Base-by-base conservation (phyloP, 2,329 filamentous ascomycete genomes). In the Ophiostoma pallidulum region DNA sequence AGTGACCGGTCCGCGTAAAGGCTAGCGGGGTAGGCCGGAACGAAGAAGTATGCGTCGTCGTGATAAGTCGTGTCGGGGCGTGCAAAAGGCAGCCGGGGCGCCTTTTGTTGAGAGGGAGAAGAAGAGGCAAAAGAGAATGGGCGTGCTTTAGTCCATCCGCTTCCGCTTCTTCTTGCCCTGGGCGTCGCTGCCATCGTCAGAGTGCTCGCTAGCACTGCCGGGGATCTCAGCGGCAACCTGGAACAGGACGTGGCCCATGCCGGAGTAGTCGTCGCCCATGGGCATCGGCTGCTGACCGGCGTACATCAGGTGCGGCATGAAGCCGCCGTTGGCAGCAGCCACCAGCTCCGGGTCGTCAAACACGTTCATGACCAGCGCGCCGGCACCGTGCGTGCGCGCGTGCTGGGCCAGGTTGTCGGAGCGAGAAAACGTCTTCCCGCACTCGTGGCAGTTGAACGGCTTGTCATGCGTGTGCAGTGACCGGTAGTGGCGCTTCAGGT, bases 391-490 rank as follows among this genome's bases (percentile, higher is more conserved):
- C 4, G 92, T 98, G 54, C 92, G 82, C 54, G 92, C 84, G 64
- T 98, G 92, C 70, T 98, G 92, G 20, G 89, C 86, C 14, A 98
- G 78, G 73, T 98, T 98, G 70, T 98, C 92, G 58, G 87, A 94
- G 59, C 92, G 84, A 18, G 91, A 97, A 72, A 97, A 98, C 74
- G 94, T 96, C 84, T 98, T 98, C 59, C 92, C 91, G 62, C 92
- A 98, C 71, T 98, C 91, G 56, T 82, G 79, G 75, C 92, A 98
- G 71, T 94, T 88, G 60, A 97, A 98, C 5, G 92, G 92, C 81
- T 97, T 98, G 65, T 97, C 92, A 62, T 94, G 84, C 1, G 92
- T 98, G 75, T 98, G 92, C 41, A 98, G 87, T 50, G 92, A 97
- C 58, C 92, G 84, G 75, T 95, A 95, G 74, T 98, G 92, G 54